A percentile compares a stretch with the other conserved stretches of the same genome.
Conservation (phyloP, 1,284 basidiomycete species). For the Agroathelia rolfsii region DNA sequence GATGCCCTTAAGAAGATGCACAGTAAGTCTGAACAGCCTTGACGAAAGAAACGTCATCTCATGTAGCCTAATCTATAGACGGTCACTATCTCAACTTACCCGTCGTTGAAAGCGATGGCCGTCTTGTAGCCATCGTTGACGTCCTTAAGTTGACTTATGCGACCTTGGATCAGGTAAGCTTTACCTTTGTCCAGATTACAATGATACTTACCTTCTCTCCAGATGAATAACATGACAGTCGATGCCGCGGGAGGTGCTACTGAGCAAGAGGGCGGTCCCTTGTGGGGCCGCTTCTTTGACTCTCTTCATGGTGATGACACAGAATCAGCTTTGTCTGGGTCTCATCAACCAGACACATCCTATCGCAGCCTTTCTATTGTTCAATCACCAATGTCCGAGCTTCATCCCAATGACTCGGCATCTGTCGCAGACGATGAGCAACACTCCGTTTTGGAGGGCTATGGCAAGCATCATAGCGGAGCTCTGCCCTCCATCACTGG, state of each 20-base stretch:
- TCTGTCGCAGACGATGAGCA: constrained; percentile 76
- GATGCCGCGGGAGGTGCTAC: constrained; percentile 45
- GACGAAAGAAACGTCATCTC: constrained; percentile 10
- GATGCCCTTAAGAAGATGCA: constrained; percentile 99
- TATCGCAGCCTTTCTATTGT: constrained; percentile 43
- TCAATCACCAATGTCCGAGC: constrained; percentile 72
- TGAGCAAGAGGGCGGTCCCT: constrained; percentile 80
- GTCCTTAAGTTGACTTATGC: constrained; percentile 98
- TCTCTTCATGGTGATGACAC: constrained; percentile 83
- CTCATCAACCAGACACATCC: constrained; percentile 59
- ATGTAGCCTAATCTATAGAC: constrained; percentile 40
- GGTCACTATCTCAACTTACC: constrained; percentile 98
- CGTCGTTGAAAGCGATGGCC: constrained; percentile 84
- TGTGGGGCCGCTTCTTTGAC: constrained; percentile 99
- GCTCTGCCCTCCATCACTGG: constrained; percentile 44
- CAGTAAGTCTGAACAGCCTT: constrained; percentile 45
- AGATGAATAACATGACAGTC: constrained; percentile 83
- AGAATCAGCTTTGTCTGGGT: constrained; percentile 81
- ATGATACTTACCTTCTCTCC: constrained; percentile 4
- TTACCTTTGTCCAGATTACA: constrained; percentile 2
- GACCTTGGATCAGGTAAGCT: constrained; percentile 89
- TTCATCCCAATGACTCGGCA: constrained; percentile 94
- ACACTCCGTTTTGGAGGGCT: constrained; percentile 44
- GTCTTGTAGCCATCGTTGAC: constrained; percentile 91
- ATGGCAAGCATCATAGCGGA: constrained; percentile 33